Percentiles rank a stretch among this genome's conserved stretches.
phyloP scores from a whole-genome alignment of 441 rosid species.

The Aquilaria agallochum region DNA sequence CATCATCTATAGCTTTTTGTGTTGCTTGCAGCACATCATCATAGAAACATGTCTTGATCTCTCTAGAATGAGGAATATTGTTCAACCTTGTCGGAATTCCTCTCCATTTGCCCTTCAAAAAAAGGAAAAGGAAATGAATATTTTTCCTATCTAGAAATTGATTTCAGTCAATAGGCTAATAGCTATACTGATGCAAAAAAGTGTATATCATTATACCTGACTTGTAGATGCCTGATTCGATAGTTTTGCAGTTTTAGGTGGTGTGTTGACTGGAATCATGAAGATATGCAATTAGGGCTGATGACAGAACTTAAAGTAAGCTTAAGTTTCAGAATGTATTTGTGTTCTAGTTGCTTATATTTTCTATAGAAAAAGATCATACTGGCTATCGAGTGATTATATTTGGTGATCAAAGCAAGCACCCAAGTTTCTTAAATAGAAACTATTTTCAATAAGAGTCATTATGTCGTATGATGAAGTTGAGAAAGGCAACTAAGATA shows the following conservation, averaged over 20 bases:
- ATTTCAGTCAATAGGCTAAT: neutral
- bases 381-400: too few species aligned
- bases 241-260: slow-evolving; percentile 24
- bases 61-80: slow-evolving; percentile 93
- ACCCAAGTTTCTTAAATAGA: too few species aligned
- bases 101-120: slow-evolving; percentile 76
- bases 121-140: slow-evolving; percentile 29
- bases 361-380: too few species aligned
- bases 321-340: neutral
- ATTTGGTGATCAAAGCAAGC: too few species aligned
- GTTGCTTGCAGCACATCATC: slow-evolving; percentile 86
- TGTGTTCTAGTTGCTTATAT: too few species aligned
- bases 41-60: slow-evolving; percentile 85
- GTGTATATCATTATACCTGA: slow-evolving; percentile 35
- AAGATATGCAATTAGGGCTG: slow-evolving; percentile 3
- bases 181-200: neutral
- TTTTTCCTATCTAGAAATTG: neutral
- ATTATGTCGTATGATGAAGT: too few species aligned
- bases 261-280: slow-evolving; percentile 31
- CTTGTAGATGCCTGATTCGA: slow-evolving; percentile 36
- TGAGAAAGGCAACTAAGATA: too few species aligned
- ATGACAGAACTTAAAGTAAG: slow-evolving; percentile 9
- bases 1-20: slow-evolving; percentile 64
- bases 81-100: slow-evolving; percentile 94
- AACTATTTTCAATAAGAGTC: too few species aligned